These are phyloP conservation scores for Leonotis leonurus DNA, from an alignment of 257 asterid genomes.

Conservation along the genomic window DNA sequence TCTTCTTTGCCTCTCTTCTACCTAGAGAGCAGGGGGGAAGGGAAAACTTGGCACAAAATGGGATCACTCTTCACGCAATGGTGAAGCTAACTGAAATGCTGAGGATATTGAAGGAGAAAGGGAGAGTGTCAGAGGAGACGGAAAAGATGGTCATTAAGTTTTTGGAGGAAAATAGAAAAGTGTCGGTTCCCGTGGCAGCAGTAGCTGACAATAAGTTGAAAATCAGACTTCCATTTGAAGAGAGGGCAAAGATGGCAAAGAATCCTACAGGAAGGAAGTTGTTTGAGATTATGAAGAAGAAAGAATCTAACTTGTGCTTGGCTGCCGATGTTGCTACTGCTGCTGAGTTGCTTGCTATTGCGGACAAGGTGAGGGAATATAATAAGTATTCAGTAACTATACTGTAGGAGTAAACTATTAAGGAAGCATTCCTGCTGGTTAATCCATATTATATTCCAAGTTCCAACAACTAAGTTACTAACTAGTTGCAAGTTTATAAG, in stretches of 20 bases:
- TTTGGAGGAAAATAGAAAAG: conserved; percentile 75
- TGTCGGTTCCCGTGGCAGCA: conserved; percentile 42
- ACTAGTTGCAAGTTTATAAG: not conserved
- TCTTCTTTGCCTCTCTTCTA: conserved; percentile 6
- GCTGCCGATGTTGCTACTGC: conserved; percentile 98
- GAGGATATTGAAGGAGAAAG: conserved; percentile 79
- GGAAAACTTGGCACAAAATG: conserved; percentile 84
- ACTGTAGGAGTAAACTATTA: not conserved
- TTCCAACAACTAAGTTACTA: not conserved
- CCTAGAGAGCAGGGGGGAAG: conserved; percentile 96
- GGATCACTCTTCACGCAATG: conserved; percentile 81
- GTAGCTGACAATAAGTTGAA: conserved; percentile 30
- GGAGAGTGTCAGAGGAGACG: conserved; percentile 82
- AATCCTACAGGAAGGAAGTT: conserved; percentile 87
- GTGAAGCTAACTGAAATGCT: conserved; percentile 87
- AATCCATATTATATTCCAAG: not conserved
- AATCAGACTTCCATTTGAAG: conserved; percentile 54
- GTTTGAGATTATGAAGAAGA: conserved; percentile 82
- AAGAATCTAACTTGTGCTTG: conserved; percentile 80
- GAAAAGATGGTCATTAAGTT: conserved; percentile 73
- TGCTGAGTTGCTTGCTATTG: conserved; percentile 81
- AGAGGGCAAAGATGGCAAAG: conserved; percentile 73
- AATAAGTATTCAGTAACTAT: not conserved
- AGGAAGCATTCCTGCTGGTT: not conserved
- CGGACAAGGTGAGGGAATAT: conserved; percentile 61